These are phyloP conservation scores for Tolypocladium capitatum DNA, from an alignment of 2,329 filamentous ascomycete species.

Conservation along the genomic window DNA sequence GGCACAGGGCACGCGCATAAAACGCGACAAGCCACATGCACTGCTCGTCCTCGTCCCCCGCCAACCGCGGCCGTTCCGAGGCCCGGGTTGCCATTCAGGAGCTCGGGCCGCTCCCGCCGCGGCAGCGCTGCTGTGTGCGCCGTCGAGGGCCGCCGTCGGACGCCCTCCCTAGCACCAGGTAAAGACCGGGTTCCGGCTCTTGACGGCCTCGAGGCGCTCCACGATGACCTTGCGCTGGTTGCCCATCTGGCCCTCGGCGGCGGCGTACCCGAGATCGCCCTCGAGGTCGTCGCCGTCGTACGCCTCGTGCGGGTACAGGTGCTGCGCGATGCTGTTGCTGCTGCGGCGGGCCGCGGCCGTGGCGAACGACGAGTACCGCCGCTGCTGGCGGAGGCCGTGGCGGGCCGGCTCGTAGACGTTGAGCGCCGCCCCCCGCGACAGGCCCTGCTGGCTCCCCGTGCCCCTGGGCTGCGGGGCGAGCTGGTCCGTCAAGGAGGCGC, in stretches of 20 bases:
- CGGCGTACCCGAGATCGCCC: conserved; percentile 87
- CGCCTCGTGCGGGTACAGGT: conserved; percentile 44
- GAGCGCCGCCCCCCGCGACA: conserved; percentile 25
- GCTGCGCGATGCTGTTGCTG: conserved; percentile 38
- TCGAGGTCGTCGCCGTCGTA: conserved; percentile 65
- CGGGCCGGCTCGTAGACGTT: conserved; percentile 32
- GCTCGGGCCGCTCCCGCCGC: background rate
- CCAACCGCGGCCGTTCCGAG: background rate
- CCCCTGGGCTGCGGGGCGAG: background rate
- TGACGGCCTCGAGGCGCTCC: conserved; percentile 88
- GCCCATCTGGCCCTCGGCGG: conserved; percentile 85
- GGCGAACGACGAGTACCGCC: conserved; percentile 42
- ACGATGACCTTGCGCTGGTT: conserved; percentile 91
- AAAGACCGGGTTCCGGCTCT: conserved; percentile 90
- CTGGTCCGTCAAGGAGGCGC: background rate
- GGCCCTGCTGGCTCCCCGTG: conserved; percentile 27
- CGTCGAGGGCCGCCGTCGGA: no score
- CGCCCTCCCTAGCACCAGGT: conserved; percentile 74
- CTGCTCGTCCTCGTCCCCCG: background rate
- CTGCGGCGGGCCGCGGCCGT: conserved; percentile 32
- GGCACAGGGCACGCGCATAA: background rate
- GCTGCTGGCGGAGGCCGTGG: conserved; percentile 29
- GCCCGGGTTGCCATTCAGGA: background rate
- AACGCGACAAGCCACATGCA: background rate
- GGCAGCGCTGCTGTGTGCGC: background rate